Evolutionary conservation across 2,329 filamentous ascomycete species (phyloP), one percentile per base, ranked within the genome.

Genomic region (Phialophora chinensis): DNA sequence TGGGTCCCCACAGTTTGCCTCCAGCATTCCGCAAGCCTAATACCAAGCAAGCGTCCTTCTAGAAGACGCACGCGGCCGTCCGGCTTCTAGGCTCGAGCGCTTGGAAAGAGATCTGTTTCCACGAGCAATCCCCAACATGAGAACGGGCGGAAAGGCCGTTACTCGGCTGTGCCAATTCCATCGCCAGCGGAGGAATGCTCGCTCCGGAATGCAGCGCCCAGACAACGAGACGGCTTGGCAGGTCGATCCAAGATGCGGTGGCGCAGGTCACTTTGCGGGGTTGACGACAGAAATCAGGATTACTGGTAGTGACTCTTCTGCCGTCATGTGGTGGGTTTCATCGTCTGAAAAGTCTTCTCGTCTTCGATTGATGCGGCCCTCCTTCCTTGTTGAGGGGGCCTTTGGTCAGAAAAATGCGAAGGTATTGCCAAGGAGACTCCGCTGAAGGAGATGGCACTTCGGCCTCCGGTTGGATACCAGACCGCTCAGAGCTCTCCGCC

Each of bases 161-260:
- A n/a, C 17, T 44, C 38, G n/a, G 4, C 20, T 12, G 47, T 27
- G 20, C 25, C 47, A 52, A 17, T 52, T 23, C 49, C 49, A 20
- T 52, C 49, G 49, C 44, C n/a, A 29, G 25, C 42, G 14, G 57
- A 60, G 57, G 57, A 50, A 60, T 35, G 57, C 44, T 60, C 29
- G 42, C n/a, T 27, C 20, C n/a, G 25, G 25, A 2, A 61, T 54
- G 14, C 27, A 50, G 8, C 56, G 60, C 60, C 60, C 52, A 62
- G 60, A 55, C 52, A 55, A 56, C 35, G 25, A 47, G n/a, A n/a
- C 23, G 12, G 17, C 60, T 62, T 62, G 60, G 60, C 60, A 49
- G 27, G n/a, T 33, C 14, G 52, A 49, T 42, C 52, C 35, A 55
- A 50, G 50, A 38, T 25, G 47, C 25, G 33, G 49, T 56, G 50